Evolutionary conservation across 176 grass and related monocot genomes (phyloP), one percentile per base, ranked within the genome.

Genomic region (Musa itinerans): DNA sequence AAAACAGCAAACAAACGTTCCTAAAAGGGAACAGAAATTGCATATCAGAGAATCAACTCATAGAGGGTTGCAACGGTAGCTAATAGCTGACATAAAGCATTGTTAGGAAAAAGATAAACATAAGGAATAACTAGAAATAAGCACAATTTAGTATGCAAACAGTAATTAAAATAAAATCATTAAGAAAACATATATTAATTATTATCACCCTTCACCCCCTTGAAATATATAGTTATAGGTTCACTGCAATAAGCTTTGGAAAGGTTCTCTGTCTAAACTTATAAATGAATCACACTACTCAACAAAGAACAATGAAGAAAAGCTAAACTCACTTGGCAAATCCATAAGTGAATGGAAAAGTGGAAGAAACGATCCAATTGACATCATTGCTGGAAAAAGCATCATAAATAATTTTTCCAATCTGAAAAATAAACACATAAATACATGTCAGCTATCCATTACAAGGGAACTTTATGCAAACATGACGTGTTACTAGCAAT

Each of bases 361-460:
- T 78, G 88, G 90, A 87, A 98, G 90, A 91, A 98, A 97, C 61
- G 94, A 98, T 81, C 94, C 88, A 61, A 88, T 50, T 64, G 90
- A 90, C 86, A 97, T 93, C 90, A 97, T 91, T 84, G 89, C 68
- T 25, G 90, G 94, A 81, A 97, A 82, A 75, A 97, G 82, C 77
- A 85, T 81, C 11, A 81, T 87, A 83, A 92, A 91, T 73, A 78
- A 86, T 53, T 89, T 90, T 76, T 89, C 90, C 77, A 93, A 83
- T 77, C 93, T 97, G 86, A 50, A 87, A 88, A 49, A n/a, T 53
- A 11, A 73, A 71, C 8, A 14, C 76, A 67, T 66, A 11, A 65
- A 69, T 71, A 81, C 2, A 1, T 10, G 51, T 70, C 20, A 70
- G 17, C 68, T 19, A 51, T 48, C n/a, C 3, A n/a, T 50, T 51